A percentile compares a stretch with the other conserved stretches of the same genome.
phyloP scores from a whole-genome alignment of 306 rosid species.

The Coriaria nepalensis region DNA sequence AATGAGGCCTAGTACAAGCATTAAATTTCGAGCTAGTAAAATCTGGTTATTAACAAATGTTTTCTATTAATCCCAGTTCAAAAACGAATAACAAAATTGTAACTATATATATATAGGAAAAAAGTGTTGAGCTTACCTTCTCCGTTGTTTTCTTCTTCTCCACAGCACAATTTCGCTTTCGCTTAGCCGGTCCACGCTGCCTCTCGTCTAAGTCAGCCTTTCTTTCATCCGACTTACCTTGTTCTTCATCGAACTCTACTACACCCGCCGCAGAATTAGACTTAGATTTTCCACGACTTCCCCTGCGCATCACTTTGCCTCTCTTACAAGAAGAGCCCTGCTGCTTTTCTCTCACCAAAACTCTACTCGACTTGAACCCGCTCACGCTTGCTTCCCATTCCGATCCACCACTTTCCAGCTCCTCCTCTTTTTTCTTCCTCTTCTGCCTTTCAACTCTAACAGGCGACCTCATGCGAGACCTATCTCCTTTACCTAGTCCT shows the following conservation, averaged over 20 bases:
- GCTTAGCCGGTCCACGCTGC: neutral
- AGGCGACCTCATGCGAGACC: neutral
- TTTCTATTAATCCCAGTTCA: no score
- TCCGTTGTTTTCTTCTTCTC: slow-evolving; percentile 2
- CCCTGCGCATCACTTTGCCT: slow-evolving; percentile 10
- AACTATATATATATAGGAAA: no score
- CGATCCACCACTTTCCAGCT: slow-evolving; percentile 10
- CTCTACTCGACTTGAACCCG: slow-evolving; percentile 8
- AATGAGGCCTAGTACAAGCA: no score
- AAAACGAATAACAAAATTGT: no score
- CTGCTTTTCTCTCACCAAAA: slow-evolving; percentile 5
- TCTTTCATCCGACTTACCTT: neutral
- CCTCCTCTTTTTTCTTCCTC: slow-evolving; percentile 15
- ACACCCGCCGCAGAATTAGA: neutral
- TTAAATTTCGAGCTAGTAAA: no score
- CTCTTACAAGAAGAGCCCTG: neutral
- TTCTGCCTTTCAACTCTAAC: slow-evolving; percentile 1
- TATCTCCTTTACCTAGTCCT: neutral
- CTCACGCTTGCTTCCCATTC: slow-evolving; percentile 6
- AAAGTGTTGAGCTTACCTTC: slow-evolving; percentile 12
- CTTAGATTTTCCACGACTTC: slow-evolving; percentile 4
- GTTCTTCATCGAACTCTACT: neutral
- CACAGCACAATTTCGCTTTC: neutral
- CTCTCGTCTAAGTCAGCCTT: slow-evolving; percentile 5
- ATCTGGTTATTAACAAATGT: no score